Evolutionary conservation across 192 early-diverging fungal species (phyloP).

Genomic region (Kickxella alabastrina): DNA sequence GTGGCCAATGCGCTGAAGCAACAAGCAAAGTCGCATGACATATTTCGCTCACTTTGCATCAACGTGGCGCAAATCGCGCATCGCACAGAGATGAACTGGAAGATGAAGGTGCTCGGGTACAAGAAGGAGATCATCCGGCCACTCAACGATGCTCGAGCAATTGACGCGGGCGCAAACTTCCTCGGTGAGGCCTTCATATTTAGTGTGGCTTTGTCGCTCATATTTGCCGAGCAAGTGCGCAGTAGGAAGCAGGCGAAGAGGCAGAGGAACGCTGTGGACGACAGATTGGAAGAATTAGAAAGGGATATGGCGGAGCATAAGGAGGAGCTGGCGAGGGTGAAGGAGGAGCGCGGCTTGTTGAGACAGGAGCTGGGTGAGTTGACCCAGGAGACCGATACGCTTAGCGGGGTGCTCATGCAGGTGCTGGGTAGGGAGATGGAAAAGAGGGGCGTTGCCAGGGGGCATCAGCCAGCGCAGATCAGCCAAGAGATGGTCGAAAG

Average conservation of each 20-base stretch:
- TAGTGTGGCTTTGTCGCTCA: constrained; percentile 66
- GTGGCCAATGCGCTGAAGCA: constrained; percentile 53
- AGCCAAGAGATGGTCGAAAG: constrained; percentile 25
- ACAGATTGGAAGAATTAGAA: constrained; percentile 57
- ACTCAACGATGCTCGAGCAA: constrained; percentile 71
- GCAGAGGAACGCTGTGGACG: constrained; percentile 33
- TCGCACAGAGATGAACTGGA: constrained; percentile 77
- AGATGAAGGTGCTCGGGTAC: constrained; percentile 77
- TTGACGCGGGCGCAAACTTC: constrained; percentile 81
- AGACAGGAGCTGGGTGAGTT: constrained; percentile 21
- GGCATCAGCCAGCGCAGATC: constrained; percentile 16
- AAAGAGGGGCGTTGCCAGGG: constrained; percentile 15
- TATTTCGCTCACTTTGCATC: constrained; percentile 68
- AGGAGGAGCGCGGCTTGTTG: constrained; percentile 18
- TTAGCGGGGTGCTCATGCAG: constrained; percentile 36
- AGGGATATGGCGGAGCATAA: constrained; percentile 28
- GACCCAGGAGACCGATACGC: constrained; percentile 16
- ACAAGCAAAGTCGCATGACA: constrained; percentile 56
- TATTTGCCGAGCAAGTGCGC: constrained; percentile 67
- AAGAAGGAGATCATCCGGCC: constrained; percentile 71
- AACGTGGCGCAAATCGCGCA: constrained; percentile 73
- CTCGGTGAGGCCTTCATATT: constrained; percentile 75
- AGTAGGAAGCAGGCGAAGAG: constrained; percentile 45
- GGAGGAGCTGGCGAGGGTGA: constrained; percentile 41
- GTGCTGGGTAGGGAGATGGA: constrained; percentile 31